Evolutionary conservation across 441 rosid species (phyloP), one percentile per base, ranked within the genome.

Genomic region (Erodium moschatum): DNA sequence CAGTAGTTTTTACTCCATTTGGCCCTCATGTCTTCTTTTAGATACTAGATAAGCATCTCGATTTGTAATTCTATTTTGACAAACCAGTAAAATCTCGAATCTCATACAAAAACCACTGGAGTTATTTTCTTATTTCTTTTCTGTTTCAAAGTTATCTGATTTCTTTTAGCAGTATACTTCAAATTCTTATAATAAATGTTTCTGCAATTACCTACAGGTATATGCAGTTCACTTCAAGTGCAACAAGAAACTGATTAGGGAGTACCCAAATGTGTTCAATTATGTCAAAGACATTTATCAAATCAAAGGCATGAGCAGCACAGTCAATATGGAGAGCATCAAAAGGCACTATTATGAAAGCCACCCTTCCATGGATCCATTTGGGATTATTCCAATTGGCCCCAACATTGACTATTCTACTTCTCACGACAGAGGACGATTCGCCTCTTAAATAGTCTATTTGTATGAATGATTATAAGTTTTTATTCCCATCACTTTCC

Each of bases 141-240:
- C 21, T 54, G 21, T 54, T 54, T 18, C 5, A 9, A 54, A 16
- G 61, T 54, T 15, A 29, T 6, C 48, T 48, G 35, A 18, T 16
- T 6, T 44, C 10, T 38, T 38, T 40, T 5, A 24, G 8, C 16
- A n/a, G 29, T 5, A 1, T 11, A 18, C 12, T 13, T 13, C 52
- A 46, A 44, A 46, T 11, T 46, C 62, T 56, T 6, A 56, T 56
- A 56, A 16, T 56, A 5, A 40, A 16, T 66, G 68, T 66, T 40
- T 20, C 62, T 19, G 18, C 31, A 29, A 29, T 29, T 18, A 15
- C 15, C 15, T 15, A 38, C 61, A 76, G 79, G 79, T 76, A 16
- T 73, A 76, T 67, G 79, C 70, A 6, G 74, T 76, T 62, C 79
- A 72, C 65, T 76, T 76, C 69, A 76, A 76, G 65, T 73, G 79